Evolutionary conservation across 371 early-diverging fungal species (phyloP), one percentile per base, ranked within the genome.

Genomic region (Circinella umbellata): DNA sequence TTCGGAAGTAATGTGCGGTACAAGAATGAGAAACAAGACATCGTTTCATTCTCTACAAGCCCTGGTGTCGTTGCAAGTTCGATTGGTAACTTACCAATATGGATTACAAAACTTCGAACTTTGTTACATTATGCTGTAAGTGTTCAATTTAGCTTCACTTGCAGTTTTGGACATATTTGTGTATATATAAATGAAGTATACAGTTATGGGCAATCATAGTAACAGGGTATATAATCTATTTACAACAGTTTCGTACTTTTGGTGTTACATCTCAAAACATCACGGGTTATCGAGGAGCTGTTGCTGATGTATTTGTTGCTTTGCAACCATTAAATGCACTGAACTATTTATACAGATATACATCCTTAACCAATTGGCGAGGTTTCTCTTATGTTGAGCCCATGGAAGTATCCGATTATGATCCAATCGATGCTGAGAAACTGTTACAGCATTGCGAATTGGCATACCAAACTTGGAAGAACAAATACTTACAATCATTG

Each of bases 31-130:
- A 53, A 73, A 17, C 66, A 59, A 5, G 54, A 75, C 5, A 78
- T 79, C 36, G 46, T 51, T 4, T 89, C 90, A 4, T 80, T 86
- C 48, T 83, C 86, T 14, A 89, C 90, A 0, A 88, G 91, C 17
- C 94, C 94, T 27, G 94, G 94, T 27, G 89, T 92, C 38, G 93
- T 92, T 8, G 88, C 88, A 15, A 86, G 83, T 37, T 80, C 83
- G 6, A 92, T 94, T 68, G 84, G 89, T 18, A 80, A 81, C 39
- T 64, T 93, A 35, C 78, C 84, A 14, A 3, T 54, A 0, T 83
- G 89, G 79, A 68, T 92, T 2, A 71, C 75, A 0, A 59, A 74
- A 0, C 67, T 79, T 8, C 78, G 89, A 61, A 72, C 73, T 6
- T 34, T 78, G 35, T 46, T 81, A 38, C 89, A 89, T 67, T 86